Evolutionary conservation across 805 yeast genomes (phyloP), one percentile per base, ranked within the genome.

Genomic region (Wickerhamomyces xylosicus): DNA sequence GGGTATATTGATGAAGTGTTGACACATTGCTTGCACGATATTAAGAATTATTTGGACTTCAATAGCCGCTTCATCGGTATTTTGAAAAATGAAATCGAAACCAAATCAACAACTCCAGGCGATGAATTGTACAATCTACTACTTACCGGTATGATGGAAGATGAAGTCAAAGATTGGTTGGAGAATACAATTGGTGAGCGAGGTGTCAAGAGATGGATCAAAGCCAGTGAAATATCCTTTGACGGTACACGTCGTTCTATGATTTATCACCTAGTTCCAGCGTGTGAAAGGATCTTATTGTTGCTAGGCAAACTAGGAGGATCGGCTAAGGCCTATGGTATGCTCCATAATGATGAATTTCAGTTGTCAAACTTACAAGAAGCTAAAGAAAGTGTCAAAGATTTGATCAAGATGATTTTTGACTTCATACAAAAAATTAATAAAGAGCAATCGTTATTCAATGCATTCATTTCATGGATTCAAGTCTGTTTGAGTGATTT

Each of bases 171-270:
- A 42, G 77, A 74, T 40, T 82, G 78, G 77, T 60, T 83, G 50
- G 66, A 72, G 18, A 78, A 79, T 47, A 74, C 77, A 36, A 60
- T 82, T 27, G 87, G 85, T 0, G 86, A 79, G 44, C 62, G 82
- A 44, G 84, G 84, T 21, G 53, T 73, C 16, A 73, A 71, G 44
- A 64, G 73, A 46, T 72, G 85, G 72, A 58, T 60, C 3, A 68
- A 66, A 38, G 37, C 68, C 15, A 79, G 82, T 0, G 67, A 64
- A 28, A 56, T 64, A 2, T 62, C 70, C 13, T 79, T 71, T 49
- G 80, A 77, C 33, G 59, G 60, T 34, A 57, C 71, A 1, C 58
- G 77, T 39, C 69, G 73, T 40, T 54, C 62, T 0, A 46, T 74
- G 1, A 70, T 72, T 40, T 62, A 72, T 33, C 68, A 70, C 31